These are phyloP conservation scores for Eucalyptus cladocalyx DNA, from an alignment of 345 rosid genomes.

Conservation along the genomic window DNA sequence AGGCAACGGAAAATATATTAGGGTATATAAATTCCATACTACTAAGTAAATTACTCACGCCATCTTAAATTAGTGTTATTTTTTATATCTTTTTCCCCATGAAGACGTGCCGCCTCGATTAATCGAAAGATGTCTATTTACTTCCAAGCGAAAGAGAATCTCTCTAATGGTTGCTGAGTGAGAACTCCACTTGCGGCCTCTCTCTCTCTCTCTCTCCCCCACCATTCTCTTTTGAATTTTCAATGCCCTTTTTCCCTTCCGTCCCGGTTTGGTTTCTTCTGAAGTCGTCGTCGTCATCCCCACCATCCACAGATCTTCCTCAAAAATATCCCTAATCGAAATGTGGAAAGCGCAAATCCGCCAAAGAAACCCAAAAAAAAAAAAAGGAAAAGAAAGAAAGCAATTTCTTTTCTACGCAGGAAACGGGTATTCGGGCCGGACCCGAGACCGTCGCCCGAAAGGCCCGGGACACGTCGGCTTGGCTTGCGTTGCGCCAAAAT, in stretches of 20 bases:
- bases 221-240: background rate
- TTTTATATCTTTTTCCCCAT: background rate
- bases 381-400: too few relatives aligned
- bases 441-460: background rate
- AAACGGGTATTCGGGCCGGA: background rate
- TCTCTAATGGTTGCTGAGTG: background rate
- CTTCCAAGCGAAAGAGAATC: background rate
- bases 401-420: too few relatives aligned
- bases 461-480: background rate
- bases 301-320: background rate
- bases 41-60: fast-evolving
- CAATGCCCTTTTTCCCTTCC: too few relatives aligned
- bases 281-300: background rate
- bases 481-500: background rate
- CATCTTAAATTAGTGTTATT: background rate
- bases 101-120: background rate
- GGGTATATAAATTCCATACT: too few relatives aligned
- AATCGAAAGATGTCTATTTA: background rate
- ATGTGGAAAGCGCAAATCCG: background rate
- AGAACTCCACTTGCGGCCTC: background rate
- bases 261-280: background rate
- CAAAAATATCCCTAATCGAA: background rate
- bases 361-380: too few relatives aligned
- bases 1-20: fast-evolving
- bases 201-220: background rate